Base-by-base conservation (phyloP, 441 rosid genomes). In the Croton laevigatus region DNA sequence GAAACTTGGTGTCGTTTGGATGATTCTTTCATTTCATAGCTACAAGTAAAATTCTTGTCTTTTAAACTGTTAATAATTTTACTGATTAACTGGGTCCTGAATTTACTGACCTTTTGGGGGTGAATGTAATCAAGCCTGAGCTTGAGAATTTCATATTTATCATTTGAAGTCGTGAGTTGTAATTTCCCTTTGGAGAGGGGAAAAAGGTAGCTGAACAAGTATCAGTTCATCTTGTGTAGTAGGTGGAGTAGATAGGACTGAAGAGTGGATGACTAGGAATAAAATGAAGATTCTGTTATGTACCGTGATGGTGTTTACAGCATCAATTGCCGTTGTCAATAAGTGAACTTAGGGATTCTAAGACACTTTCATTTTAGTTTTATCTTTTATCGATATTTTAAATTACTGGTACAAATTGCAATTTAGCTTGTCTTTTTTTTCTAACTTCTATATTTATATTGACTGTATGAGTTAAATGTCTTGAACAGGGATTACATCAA, bases 401-500 rank as follows among this genome's bases (percentile, higher is more conserved):
- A 6, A 11, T 58, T 57, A 27, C 40, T 40, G 49, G 16, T 20
- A 38, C 36, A 27, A 19, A 27, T 19, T 52, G 17, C 54, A 12
- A 9, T 27, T 37, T 38, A 46, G n/a, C 17, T 57, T 34, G 45
- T 6, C 44, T 1, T 57, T 19, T 45, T 27, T 6, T 27, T 69
- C 34, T 27, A 27, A 27, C 32, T 27, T 27, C 32, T 27, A 27
- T 27, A 27, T 27, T 59, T 8, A 46, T 68, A 40, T 23, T 52
- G 13, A 60, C 36, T 53, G 23, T 36, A 17, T 62, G 49, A 62
- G 71, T 11, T 46, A 27, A 71, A 62, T 68, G 71, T 11, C 55
- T 62, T 75, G 71, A 68, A 66, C 85, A 88, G 96, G 90, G 88
- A 7, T 68, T 76, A 59, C 86, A 78, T 76, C 76, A 80, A 45